A percentile compares a stretch with the other conserved stretches of the same genome.
Evolutionary conservation across 257 asterid genomes (phyloP).

Genomic region (Capsicum chinense): DNA sequence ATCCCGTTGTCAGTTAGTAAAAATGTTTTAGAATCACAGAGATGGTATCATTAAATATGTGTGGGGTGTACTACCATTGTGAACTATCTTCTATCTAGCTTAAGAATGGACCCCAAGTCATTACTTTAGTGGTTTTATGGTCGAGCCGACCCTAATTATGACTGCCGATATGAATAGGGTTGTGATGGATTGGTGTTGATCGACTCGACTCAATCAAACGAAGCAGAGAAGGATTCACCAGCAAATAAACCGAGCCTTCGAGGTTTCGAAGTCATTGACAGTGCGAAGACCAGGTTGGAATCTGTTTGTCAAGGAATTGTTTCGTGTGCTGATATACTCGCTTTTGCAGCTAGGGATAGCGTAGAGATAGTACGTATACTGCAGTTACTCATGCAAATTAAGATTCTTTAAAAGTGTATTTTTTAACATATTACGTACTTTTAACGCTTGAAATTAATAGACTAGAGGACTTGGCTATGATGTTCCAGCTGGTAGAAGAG

Average conservation of each 20-base stretch:
- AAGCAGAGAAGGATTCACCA: slow-evolving; percentile 77
- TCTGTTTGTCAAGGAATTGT: slow-evolving; percentile 55
- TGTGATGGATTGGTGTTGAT: slow-evolving; percentile 87
- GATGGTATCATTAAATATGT: too few species aligned
- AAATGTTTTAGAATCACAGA: too few species aligned
- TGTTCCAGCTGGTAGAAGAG: slow-evolving; percentile 78
- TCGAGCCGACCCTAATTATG: too few species aligned
- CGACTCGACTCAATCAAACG: slow-evolving; percentile 58
- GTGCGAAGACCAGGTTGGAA: slow-evolving; percentile 64
- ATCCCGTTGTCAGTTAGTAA: too few species aligned
- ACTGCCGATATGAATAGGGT: slow-evolving; percentile 49
- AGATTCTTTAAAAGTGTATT: too few species aligned
- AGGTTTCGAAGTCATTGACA: slow-evolving; percentile 71
- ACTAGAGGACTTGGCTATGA: slow-evolving; percentile 67
- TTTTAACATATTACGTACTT: too few species aligned
- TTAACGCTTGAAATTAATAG: slow-evolving; percentile 33
- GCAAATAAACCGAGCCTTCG: slow-evolving; percentile 77
- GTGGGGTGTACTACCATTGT: too few species aligned
- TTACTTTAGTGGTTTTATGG: too few species aligned
- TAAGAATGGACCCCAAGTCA: too few species aligned
- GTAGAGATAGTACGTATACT: slow-evolving; percentile 56
- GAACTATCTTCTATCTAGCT: too few species aligned
- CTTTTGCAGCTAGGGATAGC: slow-evolving; percentile 86
- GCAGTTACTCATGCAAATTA: not conserved
- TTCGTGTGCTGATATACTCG: slow-evolving; percentile 84